These are phyloP conservation scores for Dipteronia sinensis DNA, from an alignment of 345 rosid genomes.

Conservation along the genomic window DNA sequence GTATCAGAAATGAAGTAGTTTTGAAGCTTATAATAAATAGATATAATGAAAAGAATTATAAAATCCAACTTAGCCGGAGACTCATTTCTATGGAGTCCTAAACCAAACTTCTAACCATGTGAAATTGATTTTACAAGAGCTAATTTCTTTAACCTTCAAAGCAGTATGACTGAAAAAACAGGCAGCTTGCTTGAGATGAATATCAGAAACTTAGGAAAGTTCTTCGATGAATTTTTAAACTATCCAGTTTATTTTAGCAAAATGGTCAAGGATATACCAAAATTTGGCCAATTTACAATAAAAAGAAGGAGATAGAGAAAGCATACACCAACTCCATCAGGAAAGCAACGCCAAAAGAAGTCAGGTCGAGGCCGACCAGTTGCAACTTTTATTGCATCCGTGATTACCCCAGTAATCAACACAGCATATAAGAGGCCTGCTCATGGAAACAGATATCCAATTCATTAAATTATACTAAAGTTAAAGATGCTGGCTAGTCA, in stretches of 20 bases:
- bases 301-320: background rate
- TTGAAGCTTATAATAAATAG: background rate
- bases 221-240: too few species aligned
- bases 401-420: conserved; percentile 68
- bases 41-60: background rate
- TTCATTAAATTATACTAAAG: background rate
- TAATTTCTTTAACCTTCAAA: background rate
- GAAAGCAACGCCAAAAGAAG: conserved; percentile 98
- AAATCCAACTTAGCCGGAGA: too few species aligned
- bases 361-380: conserved; percentile 90
- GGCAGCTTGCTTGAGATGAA: background rate
- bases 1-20: background rate
- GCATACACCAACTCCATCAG: conserved; percentile 70
- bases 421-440: conserved; percentile 66
- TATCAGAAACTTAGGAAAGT: background rate
- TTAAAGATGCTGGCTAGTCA: background rate
- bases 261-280: background rate
- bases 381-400: conserved; percentile 74
- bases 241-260: background rate
- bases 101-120: too few species aligned
- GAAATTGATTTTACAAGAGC: background rate
- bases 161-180: background rate
- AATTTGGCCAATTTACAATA: background rate
- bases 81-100: too few species aligned
- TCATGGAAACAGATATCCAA: background rate